Percentiles rank a stretch among this genome's conserved stretches.
phyloP scores from a whole-genome alignment of 164 flowering plant genomes.

The Brasenia schreberi region DNA sequence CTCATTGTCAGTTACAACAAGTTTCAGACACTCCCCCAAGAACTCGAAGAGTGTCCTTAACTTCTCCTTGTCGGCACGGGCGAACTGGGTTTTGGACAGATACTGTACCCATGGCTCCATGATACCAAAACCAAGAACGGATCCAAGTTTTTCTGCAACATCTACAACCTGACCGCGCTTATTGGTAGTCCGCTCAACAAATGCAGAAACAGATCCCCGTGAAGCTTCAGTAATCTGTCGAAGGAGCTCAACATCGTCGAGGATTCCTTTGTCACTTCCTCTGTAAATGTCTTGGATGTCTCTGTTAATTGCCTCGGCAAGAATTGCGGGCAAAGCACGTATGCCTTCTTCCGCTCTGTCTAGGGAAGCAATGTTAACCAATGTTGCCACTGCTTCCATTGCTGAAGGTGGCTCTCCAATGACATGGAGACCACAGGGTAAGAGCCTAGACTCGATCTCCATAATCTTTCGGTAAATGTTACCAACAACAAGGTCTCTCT shows the following conservation, averaged over 20 bases:
- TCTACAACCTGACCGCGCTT: constrained; percentile 92
- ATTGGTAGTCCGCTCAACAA: constrained; percentile 73
- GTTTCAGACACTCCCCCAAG: constrained; percentile 78
- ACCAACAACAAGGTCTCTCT: constrained; percentile 85
- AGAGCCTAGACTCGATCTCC: constrained; percentile 93
- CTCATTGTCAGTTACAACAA: constrained; percentile 91
- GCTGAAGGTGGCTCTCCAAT: constrained; percentile 99
- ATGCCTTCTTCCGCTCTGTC: constrained; percentile 89
- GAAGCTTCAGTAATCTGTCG: constrained; percentile 84
- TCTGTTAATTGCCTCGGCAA: constrained; percentile 74
- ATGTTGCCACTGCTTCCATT: constrained; percentile 96
- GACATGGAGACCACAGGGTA: constrained; percentile 97
- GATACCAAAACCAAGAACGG: constrained; percentile 77
- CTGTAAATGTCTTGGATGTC: constrained; percentile 78
- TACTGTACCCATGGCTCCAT: constrained; percentile 94
- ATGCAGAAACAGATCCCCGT: constrained; percentile 71
- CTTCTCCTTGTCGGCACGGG: constrained; percentile 75
- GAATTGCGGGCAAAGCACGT: constrained; percentile 56
- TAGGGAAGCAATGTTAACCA: constrained; percentile 93
- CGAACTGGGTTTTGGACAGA: constrained; percentile 65
- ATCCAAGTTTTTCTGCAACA: constrained; percentile 50
- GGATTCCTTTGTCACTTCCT: constrained; percentile 73
- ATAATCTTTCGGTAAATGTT: constrained; percentile 93
- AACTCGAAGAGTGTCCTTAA: constrained; percentile 58
- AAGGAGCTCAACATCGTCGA: constrained; percentile 84